Evolutionary conservation across 2,329 filamentous ascomycete genomes (phyloP).

Genomic region (Ampelomyces quisqualis): DNA sequence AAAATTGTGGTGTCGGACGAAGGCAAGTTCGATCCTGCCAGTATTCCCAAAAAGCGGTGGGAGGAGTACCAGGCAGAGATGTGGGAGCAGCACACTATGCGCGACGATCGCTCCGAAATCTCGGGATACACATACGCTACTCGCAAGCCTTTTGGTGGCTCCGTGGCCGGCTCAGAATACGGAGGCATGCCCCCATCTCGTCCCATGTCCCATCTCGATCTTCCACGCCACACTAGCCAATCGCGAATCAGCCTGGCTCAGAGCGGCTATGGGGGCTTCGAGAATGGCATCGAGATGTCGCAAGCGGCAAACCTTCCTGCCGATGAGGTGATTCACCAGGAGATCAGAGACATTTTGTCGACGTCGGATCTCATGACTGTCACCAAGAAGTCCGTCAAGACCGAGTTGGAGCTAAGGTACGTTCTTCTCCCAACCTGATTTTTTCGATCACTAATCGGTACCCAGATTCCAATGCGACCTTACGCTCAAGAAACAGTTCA

Average conservation of each 20-base stretch:
- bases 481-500: slow-evolving; percentile 87
- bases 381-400: slow-evolving; percentile 97
- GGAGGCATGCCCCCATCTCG: slow-evolving; percentile 54
- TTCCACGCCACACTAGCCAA: slow-evolving; percentile 51
- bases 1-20: slow-evolving; percentile 94
- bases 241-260: slow-evolving; percentile 61
- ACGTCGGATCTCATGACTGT: slow-evolving; percentile 96
- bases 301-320: slow-evolving; percentile 67
- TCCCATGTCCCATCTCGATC: slow-evolving; percentile 61
- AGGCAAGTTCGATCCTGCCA: slow-evolving; percentile 91
- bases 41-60: slow-evolving; percentile 97
- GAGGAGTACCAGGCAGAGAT: slow-evolving; percentile 98
- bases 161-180: slow-evolving; percentile 62
- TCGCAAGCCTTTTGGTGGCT: slow-evolving; percentile 62
- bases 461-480: slow-evolving; percentile 75
- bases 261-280: slow-evolving; percentile 51
- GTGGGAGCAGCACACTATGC: slow-evolving; percentile 91
- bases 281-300: slow-evolving; percentile 60
- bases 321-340: slow-evolving; percentile 85
- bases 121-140: slow-evolving; percentile 96
- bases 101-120: slow-evolving; percentile 78
- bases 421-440: slow-evolving; percentile 6
- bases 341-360: slow-evolving; percentile 90
- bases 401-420: slow-evolving; percentile 78
- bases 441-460: slow-evolving; percentile 16